phyloP scores from a whole-genome alignment of 345 rosid genomes.

The Raphanus raphanistrum region DNA sequence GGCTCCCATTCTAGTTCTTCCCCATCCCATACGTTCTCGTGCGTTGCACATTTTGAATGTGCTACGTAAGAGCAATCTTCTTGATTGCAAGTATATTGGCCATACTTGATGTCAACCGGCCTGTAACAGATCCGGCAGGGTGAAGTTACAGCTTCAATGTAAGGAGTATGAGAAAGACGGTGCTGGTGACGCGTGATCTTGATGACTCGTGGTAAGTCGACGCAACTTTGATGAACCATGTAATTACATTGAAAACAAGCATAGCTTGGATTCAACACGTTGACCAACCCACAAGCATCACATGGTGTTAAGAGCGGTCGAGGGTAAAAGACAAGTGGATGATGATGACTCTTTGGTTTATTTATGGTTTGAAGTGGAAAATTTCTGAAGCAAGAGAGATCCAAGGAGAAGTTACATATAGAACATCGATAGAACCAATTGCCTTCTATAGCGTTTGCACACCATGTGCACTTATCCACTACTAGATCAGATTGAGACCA shows the following conservation, averaged over 20 bases:
- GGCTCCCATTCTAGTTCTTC: too few relatives aligned
- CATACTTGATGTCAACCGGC: neutral
- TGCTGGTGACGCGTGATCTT: constrained; percentile 3
- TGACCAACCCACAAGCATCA: constrained; percentile 13
- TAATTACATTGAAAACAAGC: neutral
- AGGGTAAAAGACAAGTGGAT: neutral
- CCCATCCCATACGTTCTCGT: too few relatives aligned
- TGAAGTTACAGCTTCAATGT: neutral
- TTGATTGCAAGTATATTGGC: too few relatives aligned
- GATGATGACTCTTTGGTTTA: neutral
- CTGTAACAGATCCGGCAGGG: neutral
- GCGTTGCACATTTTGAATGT: too few relatives aligned
- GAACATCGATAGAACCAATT: constrained; percentile 3
- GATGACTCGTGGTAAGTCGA: neutral
- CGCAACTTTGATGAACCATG: neutral
- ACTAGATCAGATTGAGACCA: neutral
- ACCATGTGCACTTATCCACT: constrained; percentile 11
- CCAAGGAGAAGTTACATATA: constrained; percentile 6
- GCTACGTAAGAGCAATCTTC: too few relatives aligned
- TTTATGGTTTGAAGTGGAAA: neutral
- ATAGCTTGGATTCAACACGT: neutral
- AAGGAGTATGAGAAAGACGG: neutral
- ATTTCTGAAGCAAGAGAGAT: neutral
- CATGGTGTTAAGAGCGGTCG: neutral
- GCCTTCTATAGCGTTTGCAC: neutral